phyloP scores from a whole-genome alignment of 2,329 filamentous ascomycete genomes.

The Diaporthe destruens region DNA sequence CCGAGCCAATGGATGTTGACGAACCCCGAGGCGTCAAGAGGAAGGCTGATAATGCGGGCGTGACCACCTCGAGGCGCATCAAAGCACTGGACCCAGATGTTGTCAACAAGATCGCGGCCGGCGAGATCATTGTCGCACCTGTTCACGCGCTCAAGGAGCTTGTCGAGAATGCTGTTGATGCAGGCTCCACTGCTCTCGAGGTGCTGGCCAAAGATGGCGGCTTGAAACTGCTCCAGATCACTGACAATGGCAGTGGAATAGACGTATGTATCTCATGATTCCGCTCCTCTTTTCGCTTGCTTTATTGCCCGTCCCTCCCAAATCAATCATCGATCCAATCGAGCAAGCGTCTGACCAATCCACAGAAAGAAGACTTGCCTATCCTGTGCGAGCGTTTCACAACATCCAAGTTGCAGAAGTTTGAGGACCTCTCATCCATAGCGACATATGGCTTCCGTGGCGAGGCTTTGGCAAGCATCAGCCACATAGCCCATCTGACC shows the following conservation, averaged over 20 bases:
- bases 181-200: constrained; percentile 92
- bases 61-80: constrained; percentile 36
- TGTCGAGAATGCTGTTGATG: constrained; percentile 97
- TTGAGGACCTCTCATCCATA: constrained; percentile 91
- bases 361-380: constrained; percentile 86
- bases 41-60: constrained; percentile 57
- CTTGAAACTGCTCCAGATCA: constrained; percentile 94
- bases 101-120: constrained; percentile 98
- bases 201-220: constrained; percentile 95
- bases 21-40: constrained; percentile 61
- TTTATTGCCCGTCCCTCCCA: not conserved
- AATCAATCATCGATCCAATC: not conserved
- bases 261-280: constrained; percentile 69
- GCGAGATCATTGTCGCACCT: constrained; percentile 97
- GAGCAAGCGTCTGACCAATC: constrained; percentile 35
- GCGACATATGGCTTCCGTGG: constrained; percentile 98
- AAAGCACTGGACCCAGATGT: constrained; percentile 91
- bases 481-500: constrained; percentile 94
- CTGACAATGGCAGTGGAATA: constrained; percentile 96
- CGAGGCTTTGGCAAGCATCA: constrained; percentile 96
- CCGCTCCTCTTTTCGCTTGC: not conserved
- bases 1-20: constrained; percentile 61
- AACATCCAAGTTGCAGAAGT: constrained; percentile 93
- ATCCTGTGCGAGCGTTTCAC: constrained; percentile 97
- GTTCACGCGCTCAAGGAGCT: constrained; percentile 97